Conservation (phyloP, 2,329 filamentous ascomycete genomes). For the Davidsoniella australis region DNA sequence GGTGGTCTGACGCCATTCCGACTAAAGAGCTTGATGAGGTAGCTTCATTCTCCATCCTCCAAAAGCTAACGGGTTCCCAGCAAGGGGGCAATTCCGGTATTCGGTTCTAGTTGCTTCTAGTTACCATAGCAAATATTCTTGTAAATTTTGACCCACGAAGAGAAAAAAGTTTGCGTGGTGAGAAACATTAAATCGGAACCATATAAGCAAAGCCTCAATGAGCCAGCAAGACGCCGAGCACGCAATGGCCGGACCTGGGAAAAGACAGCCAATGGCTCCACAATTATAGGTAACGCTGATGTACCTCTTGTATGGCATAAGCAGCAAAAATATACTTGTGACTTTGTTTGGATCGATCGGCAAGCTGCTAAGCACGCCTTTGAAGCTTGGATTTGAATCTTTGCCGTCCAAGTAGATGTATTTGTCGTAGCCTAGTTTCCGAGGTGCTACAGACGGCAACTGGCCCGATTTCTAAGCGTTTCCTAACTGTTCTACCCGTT, state of each 20-base stretch:
- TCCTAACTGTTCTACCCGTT: constrained; percentile 1
- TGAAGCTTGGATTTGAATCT: background rate
- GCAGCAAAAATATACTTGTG: background rate
- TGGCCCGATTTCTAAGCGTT: constrained; percentile 9
- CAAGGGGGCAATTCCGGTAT: too few relatives aligned
- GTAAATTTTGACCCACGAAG: too few relatives aligned
- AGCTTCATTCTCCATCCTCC: background rate
- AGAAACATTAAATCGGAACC: background rate
- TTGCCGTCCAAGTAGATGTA: background rate
- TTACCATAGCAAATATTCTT: background rate
- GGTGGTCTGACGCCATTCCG: constrained; percentile 11
- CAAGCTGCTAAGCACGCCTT: background rate
- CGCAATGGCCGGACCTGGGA: constrained; percentile 5
- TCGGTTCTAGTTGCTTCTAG: too few relatives aligned
- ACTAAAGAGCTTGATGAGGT: background rate
- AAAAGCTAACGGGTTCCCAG: background rate
- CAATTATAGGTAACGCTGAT: background rate
- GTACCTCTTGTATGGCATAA: constrained; percentile 2
- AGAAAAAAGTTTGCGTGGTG: background rate
- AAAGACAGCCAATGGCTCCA: background rate
- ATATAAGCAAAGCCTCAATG: background rate
- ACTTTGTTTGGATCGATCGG: background rate
- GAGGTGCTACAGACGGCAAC: too few relatives aligned
- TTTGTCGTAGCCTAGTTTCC: background rate
- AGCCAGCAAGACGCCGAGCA: constrained; percentile 4